Conservation (phyloP, 73 alveolate genomes). For the Symbiodinium pilosum region DNA sequence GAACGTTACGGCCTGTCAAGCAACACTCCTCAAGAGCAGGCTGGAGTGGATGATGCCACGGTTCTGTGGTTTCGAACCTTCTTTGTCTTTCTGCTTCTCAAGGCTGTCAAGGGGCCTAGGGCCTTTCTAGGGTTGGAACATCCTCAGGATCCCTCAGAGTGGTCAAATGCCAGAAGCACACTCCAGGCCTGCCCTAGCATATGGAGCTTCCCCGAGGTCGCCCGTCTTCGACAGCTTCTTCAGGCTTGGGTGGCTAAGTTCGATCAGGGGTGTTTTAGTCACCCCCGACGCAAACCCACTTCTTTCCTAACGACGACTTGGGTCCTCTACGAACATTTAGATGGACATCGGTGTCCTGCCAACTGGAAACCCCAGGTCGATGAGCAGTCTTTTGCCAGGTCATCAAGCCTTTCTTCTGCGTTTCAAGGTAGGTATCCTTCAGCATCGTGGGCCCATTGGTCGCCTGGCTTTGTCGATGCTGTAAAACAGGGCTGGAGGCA, state of each 20-base stretch:
- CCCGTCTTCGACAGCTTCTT: not conserved
- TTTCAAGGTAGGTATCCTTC: no score
- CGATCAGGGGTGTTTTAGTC: not conserved
- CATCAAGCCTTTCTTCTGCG: no score
- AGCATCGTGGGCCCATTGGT: not conserved
- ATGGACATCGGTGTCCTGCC: no score
- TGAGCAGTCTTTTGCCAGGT: no score
- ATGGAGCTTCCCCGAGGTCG: not conserved
- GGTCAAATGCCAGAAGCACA: not conserved
- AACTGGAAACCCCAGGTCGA: no score
- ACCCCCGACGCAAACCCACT: not conserved
- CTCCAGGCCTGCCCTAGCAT: not conserved
- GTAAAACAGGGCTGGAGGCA: not conserved
- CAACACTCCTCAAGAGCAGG: not conserved
- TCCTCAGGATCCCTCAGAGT: not conserved
- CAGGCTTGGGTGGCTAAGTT: no score
- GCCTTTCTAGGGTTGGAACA: not conserved
- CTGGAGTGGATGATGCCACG: not conserved
- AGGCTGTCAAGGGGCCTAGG: no score
- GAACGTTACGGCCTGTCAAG: not conserved
- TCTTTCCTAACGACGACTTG: no score
- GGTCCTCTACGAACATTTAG: no score
- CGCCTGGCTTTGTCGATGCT: not conserved
- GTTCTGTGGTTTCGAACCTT: not conserved
- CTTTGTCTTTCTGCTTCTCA: not conserved